Evolutionary conservation across 163 green algal genomes (phyloP).

Genomic region (Scenedesmus sp.): DNA sequence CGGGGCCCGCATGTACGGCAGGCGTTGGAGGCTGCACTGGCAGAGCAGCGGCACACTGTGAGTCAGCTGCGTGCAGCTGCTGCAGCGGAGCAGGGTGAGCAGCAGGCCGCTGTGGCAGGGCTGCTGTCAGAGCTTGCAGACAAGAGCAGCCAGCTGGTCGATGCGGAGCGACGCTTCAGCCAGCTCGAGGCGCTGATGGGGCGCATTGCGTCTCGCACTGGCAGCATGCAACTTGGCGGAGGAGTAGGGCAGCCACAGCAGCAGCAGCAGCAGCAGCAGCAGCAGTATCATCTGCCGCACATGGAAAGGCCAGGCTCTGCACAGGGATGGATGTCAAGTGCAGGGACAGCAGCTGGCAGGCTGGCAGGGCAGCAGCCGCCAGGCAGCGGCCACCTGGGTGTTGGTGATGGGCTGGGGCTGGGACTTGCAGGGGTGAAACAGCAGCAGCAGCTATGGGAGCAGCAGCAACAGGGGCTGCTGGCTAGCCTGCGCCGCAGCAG

Average conservation of each 20-base stretch:
- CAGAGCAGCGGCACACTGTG: constrained; percentile 35
- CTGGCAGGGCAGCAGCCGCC: neutral
- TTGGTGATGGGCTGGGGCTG: neutral
- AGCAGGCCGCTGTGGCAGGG: neutral
- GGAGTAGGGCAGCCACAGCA: neutral
- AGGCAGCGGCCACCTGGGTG: neutral
- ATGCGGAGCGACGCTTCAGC: constrained; percentile 71
- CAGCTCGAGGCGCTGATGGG: constrained; percentile 69
- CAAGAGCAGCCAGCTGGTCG: constrained; percentile 64
- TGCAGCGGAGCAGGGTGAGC: constrained; percentile 23
- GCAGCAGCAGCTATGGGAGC: constrained; percentile 9
- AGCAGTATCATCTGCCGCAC: constrained; percentile 57
- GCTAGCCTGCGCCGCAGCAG: constrained; percentile 6
- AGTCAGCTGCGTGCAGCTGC: constrained; percentile 51
- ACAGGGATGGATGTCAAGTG: neutral
- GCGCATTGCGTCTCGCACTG: constrained; percentile 56
- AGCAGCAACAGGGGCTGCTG: constrained; percentile 28
- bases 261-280: constrained; percentile 1
- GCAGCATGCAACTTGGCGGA: neutral
- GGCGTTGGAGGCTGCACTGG: constrained; percentile 56
- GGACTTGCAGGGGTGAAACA: neutral
- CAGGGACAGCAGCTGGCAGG: neutral
- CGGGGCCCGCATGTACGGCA: constrained; percentile 17
- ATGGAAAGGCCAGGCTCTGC: constrained; percentile 38
- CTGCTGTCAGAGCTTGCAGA: constrained; percentile 59